Evolutionary conservation across 176 grass and related monocot genomes (phyloP), one percentile per base, ranked within the genome.

Genomic region (Musa acuminata): DNA sequence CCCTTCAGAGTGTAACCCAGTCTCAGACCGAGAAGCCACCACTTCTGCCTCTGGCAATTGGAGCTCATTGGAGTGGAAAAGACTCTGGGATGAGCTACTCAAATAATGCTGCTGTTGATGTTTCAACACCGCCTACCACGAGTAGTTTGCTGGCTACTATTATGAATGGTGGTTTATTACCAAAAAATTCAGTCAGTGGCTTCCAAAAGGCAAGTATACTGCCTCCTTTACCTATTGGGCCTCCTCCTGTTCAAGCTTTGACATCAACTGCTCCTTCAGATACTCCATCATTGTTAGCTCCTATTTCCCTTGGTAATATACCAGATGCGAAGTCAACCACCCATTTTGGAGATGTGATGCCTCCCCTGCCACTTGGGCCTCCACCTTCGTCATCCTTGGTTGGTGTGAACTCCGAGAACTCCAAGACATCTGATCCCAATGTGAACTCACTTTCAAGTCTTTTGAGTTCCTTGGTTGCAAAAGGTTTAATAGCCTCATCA

Each of bases 401-500:
- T 72, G 58, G 55, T 68, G 29, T 24, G 0, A 69, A 78, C 76
- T 73, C 80, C 12, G 80, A 85, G 26, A 66, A 21, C 25, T 19
- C 49, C 5, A 81, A 87, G 12, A 83, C 29, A 52, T 43, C 55
- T 73, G 55, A n/a, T 60, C 24, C 51, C 8, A 25, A 78, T 57
- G 55, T 77, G 72, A 88, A 87, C 62, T 88, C 95, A 3, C 84
- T 99, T 55, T 89, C 95, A 26, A 91, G 86, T 81, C 84, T 94
- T 69, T 86, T 99, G 74, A 91, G 82, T 87, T 89, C 90, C 64
- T 86, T 99, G 77, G 88, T 99, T 82, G 86, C 88, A 64, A 99
- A 99, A 72, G 95, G 95, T 60, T 67, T 99, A 75, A 94, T 99
- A 74, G 91, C 90, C 77, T 89, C 90, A 1, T 80, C 82, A 57